Percentiles rank a stretch among this genome's conserved stretches.
These are phyloP conservation scores for Tolypocladium ophioglossoides DNA, from an alignment of 2,329 filamentous ascomycete genomes.

Conservation along the genomic window DNA sequence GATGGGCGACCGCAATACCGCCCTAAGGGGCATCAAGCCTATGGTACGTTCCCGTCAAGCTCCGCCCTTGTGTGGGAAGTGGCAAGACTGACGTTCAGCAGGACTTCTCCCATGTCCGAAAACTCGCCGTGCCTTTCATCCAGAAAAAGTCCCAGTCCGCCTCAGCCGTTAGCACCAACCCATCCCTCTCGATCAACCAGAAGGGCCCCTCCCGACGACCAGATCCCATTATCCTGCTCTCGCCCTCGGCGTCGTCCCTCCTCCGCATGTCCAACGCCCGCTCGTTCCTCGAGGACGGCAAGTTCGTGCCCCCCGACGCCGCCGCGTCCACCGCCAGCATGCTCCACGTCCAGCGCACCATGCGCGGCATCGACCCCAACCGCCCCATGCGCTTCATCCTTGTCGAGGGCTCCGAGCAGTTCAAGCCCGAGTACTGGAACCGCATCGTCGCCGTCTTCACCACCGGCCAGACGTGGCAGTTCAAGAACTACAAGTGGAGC, in stretches of 20 bases:
- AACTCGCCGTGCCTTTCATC: constrained; percentile 70
- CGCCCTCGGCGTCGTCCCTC: constrained; percentile 87
- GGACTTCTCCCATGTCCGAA: constrained; percentile 93
- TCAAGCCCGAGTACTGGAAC: constrained; percentile 97
- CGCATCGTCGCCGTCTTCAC: constrained; percentile 95
- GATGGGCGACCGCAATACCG: constrained; percentile 86
- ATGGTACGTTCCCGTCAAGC: constrained; percentile 47
- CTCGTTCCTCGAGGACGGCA: constrained; percentile 77
- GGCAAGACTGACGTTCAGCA: constrained; percentile 25
- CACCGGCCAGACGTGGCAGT: constrained; percentile 96
- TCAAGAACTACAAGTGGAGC: constrained; percentile 96
- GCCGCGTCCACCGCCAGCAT: constrained; percentile 63
- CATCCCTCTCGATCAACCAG: constrained; percentile 42
- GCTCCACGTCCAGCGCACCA: constrained; percentile 70
- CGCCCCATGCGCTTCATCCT: constrained; percentile 87
- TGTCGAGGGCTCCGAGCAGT: constrained; percentile 84
- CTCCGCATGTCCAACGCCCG: constrained; percentile 95
- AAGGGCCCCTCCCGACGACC: constrained; percentile 40
- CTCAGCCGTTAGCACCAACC: constrained; percentile 27
- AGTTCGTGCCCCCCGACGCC: constrained; percentile 68
- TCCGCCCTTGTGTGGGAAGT: not conserved
- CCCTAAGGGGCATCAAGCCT: constrained; percentile 77
- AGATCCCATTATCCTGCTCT: constrained; percentile 92
- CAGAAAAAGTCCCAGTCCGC: constrained; percentile 42
- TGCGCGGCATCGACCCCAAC: constrained; percentile 59